Conservation (phyloP, 805 yeast genomes). For the Zygotorulaspora chibaensis region DNA sequence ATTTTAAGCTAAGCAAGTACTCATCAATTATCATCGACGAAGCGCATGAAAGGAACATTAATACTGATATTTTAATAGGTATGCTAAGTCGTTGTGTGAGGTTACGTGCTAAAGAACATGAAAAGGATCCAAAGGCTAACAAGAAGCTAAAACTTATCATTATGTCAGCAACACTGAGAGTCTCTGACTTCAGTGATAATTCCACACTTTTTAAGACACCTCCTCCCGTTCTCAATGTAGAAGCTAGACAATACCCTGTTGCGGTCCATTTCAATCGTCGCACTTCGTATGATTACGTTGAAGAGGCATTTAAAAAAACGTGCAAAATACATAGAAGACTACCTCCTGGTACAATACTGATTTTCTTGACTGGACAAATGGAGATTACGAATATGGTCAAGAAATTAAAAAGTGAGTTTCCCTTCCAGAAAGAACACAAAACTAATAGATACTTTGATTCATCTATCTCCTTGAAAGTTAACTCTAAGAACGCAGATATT, state of each 20-base stretch:
- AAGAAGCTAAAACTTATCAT: conserved; percentile 76
- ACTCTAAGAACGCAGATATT: conserved; percentile 56
- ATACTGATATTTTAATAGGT: conserved; percentile 94
- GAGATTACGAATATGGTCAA: conserved; percentile 80
- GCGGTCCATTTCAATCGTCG: conserved; percentile 82
- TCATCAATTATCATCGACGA: conserved; percentile 90
- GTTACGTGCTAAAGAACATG: conserved; percentile 56
- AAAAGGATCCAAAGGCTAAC: conserved; percentile 42
- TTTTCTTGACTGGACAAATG: conserved; percentile 91
- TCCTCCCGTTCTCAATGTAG: conserved; percentile 87
- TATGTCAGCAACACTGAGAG: conserved; percentile 97
- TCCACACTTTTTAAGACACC: conserved; percentile 55
- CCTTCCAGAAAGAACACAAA: conserved; percentile 36
- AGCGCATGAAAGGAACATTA: conserved; percentile 95
- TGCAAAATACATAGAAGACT: conserved; percentile 79
- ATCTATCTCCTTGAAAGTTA: conserved; percentile 43
- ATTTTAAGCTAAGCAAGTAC: conserved; percentile 73
- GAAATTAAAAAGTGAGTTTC: conserved; percentile 63
- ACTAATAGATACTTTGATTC: conserved; percentile 29
- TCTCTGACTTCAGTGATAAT: conserved; percentile 88
- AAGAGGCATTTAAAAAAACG: conserved; percentile 80
- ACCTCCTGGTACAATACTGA: conserved; percentile 91
- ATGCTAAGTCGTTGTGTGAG: conserved; percentile 83
- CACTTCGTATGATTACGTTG: conserved; percentile 74
- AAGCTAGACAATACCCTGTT: conserved; percentile 93